Evolutionary conservation across 371 early-diverging fungal species (phyloP).

Genomic region (Syncephalastrum contaminatum): DNA sequence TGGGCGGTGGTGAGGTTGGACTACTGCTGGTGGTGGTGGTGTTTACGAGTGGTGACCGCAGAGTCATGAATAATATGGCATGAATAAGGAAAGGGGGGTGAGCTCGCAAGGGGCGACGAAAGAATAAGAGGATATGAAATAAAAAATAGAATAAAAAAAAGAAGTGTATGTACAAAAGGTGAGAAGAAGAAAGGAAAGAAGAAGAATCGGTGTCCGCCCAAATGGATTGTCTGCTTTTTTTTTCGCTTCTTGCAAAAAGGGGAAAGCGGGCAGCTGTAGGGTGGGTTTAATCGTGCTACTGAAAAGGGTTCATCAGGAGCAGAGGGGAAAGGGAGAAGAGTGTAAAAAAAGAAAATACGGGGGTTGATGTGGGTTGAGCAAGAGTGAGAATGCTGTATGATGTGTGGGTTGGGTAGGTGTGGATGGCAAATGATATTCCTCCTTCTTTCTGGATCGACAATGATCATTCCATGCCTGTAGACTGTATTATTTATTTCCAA

Average conservation of each 20-base stretch:
- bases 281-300: too few relatives aligned
- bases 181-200: conserved; percentile 7
- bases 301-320: conserved; percentile 3
- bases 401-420: too few relatives aligned
- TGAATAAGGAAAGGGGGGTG: conserved; percentile 2
- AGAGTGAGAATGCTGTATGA: too few relatives aligned
- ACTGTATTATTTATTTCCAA: too few relatives aligned
- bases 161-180: conserved; percentile 14
- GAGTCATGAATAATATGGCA: too few relatives aligned
- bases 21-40: too few relatives aligned
- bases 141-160: conserved; percentile 1
- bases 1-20: conserved; percentile 8
- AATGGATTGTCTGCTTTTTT: too few relatives aligned
- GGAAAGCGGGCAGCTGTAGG: background rate
- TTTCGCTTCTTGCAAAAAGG: background rate
- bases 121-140: conserved; percentile 6
- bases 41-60: too few relatives aligned
- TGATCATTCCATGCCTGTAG: too few relatives aligned
- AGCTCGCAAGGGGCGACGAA: conserved; percentile 8
- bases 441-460: too few relatives aligned
- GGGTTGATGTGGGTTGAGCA: background rate
- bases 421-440: too few relatives aligned
- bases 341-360: conserved; percentile 11
- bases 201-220: background rate
- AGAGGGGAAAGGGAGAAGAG: conserved; percentile 4